Conservation (phyloP, 139 green algal genomes). For the Chlamydomonas sp. region DNA sequence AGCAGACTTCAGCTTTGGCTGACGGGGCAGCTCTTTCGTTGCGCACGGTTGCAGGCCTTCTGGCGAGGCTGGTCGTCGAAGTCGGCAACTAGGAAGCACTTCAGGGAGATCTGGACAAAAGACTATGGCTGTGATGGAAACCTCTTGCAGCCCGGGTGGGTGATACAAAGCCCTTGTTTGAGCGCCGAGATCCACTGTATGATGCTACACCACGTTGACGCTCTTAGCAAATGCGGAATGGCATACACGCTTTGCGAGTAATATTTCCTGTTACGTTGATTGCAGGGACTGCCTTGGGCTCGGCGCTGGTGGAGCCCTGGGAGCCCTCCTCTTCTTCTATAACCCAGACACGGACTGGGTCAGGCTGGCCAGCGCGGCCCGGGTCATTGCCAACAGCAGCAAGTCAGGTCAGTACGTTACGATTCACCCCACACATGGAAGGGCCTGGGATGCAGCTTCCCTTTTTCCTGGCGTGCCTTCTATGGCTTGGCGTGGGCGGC, state of each 20-base stretch:
- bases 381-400: neutral
- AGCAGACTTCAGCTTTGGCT: no score
- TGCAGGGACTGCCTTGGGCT: slow-evolving; percentile 17
- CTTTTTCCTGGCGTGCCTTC: no score
- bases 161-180: neutral
- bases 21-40: no score
- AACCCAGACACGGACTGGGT: neutral
- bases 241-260: no score
- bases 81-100: neutral
- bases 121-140: slow-evolving; percentile 2
- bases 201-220: no score
- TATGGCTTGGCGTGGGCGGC: no score
- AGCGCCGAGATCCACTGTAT: no score
- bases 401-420: slow-evolving; percentile 2
- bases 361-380: neutral
- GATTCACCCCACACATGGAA: neutral
- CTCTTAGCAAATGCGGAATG: no score
- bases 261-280: neutral
- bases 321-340: slow-evolving; percentile 10
- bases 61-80: slow-evolving; percentile 24
- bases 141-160: slow-evolving; percentile 7
- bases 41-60: slow-evolving; percentile 2
- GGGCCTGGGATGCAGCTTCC: no score
- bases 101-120: neutral
- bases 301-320: neutral